Evolutionary conservation across 2,329 filamentous ascomycete genomes (phyloP).

Genomic region (Metarhizium sp.): DNA sequence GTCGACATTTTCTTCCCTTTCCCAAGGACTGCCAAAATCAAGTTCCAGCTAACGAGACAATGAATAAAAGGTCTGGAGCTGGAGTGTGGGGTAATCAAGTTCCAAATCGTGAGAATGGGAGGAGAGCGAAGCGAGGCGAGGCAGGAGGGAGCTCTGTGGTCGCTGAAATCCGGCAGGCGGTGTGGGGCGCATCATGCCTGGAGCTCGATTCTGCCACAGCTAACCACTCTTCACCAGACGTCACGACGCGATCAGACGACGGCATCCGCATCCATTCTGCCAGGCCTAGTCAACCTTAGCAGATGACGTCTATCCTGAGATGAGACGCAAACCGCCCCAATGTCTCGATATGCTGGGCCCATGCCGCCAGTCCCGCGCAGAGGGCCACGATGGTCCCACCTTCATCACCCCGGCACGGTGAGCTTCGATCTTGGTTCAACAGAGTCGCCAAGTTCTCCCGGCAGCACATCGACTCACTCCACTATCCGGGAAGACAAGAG

Average conservation of each 20-base stretch:
- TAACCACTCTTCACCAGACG: not conserved
- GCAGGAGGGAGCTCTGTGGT: not conserved
- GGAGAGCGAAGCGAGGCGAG: not conserved
- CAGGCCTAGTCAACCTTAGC: not conserved
- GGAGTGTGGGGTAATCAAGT: too few species aligned
- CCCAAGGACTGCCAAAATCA: too few species aligned
- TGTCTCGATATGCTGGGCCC: constrained; percentile 32
- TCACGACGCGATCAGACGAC: not conserved
- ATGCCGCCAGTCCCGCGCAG: constrained; percentile 34
- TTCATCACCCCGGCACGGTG: constrained; percentile 41
- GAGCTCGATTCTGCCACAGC: not conserved
- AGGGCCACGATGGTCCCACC: constrained; percentile 41
- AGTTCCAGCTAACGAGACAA: too few species aligned
- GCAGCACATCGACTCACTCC: constrained; percentile 40
- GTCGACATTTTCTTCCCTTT: too few species aligned
- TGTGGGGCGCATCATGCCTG: not conserved
- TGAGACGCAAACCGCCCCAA: constrained; percentile 14
- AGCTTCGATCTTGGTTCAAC: constrained; percentile 33
- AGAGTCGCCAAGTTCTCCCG: constrained; percentile 34
- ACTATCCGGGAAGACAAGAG: constrained; percentile 29
- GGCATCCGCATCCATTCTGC: not conserved
- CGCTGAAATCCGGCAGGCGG: not conserved
- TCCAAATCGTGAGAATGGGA: too few species aligned
- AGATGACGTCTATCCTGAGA: constrained; percentile 7
- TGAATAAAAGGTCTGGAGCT: too few species aligned